These are phyloP conservation scores for Scedosporium dehoogii DNA, from an alignment of 2,329 filamentous ascomycete species.

Conservation along the genomic window DNA sequence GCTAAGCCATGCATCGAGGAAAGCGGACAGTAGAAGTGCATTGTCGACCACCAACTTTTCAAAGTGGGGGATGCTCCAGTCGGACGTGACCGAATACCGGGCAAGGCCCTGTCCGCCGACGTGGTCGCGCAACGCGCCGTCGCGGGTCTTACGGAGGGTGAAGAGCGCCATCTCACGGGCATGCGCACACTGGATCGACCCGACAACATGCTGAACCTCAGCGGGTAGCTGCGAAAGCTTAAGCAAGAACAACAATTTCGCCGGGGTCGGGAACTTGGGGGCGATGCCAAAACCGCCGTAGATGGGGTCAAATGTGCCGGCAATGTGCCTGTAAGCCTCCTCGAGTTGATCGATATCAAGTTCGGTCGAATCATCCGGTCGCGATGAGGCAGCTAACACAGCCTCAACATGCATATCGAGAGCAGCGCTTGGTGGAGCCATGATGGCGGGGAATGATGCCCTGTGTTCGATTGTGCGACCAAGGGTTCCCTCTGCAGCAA, in stretches of 20 bases:
- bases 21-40: conserved; percentile 71
- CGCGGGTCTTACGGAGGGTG: conserved; percentile 65
- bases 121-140: conserved; percentile 46
- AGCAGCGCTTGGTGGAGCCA: conserved; percentile 1
- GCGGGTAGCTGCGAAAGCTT: conserved; percentile 61
- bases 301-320: conserved; percentile 65
- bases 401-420: not conserved
- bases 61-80: conserved; percentile 93
- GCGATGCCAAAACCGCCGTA: conserved; percentile 72
- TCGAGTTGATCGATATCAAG: conserved; percentile 86
- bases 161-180: conserved; percentile 71
- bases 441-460: conserved; percentile 2
- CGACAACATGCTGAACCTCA: conserved; percentile 79
- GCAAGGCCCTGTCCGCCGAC: conserved; percentile 43
- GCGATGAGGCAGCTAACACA: not conserved
- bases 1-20: conserved; percentile 74
- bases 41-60: conserved; percentile 97
- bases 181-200: conserved; percentile 62
- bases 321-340: conserved; percentile 76
- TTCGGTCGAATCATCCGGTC: conserved; percentile 43
- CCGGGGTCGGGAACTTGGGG: conserved; percentile 84
- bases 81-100: conserved; percentile 78
- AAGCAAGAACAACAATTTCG: conserved; percentile 75
- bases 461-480: conserved; percentile 23
- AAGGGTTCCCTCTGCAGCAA: conserved; percentile 78